These are phyloP conservation scores for Yamadazyma endophytica DNA, from an alignment of 805 yeast genomes.

Conservation along the genomic window DNA sequence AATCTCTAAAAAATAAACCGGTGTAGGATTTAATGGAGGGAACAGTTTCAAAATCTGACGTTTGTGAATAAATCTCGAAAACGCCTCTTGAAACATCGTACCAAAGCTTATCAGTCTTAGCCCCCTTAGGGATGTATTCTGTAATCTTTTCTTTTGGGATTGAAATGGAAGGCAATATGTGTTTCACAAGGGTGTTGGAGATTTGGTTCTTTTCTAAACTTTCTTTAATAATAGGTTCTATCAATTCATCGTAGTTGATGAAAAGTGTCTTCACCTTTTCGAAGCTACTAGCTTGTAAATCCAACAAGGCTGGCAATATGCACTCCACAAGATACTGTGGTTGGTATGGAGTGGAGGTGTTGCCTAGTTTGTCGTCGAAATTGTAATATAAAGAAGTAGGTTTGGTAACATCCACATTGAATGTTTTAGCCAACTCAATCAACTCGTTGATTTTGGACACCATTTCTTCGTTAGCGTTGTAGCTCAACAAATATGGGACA, in stretches of 20 bases:
- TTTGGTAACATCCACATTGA: slow-evolving; percentile 21
- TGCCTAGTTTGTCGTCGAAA: slow-evolving; percentile 29
- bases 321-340: slow-evolving; percentile 46
- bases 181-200: slow-evolving; percentile 36
- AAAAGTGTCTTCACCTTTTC: slow-evolving; percentile 30
- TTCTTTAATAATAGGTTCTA: slow-evolving; percentile 29
- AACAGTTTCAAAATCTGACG: slow-evolving; percentile 58
- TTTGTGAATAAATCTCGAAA: slow-evolving; percentile 55
- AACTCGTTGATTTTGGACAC: slow-evolving; percentile 40
- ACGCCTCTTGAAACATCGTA: slow-evolving; percentile 49
- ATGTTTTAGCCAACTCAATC: slow-evolving; percentile 41
- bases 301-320: slow-evolving; percentile 45
- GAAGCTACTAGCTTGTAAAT: slow-evolving; percentile 39
- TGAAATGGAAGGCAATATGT: slow-evolving; percentile 34
- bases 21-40: slow-evolving; percentile 34
- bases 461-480: slow-evolving; percentile 27
- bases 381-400: slow-evolving; percentile 18
- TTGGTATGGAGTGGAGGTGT: slow-evolving; percentile 44
- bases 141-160: slow-evolving; percentile 11
- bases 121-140: slow-evolving; percentile 18
- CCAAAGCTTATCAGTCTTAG: slow-evolving; percentile 62
- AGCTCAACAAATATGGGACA: slow-evolving; percentile 59
- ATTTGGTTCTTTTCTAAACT: slow-evolving; percentile 31
- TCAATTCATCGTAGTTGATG: slow-evolving; percentile 25
- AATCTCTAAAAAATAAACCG: slow-evolving; percentile 65